Conservation (phyloP, 805 yeast genomes). For the Candida verbasci region DNA sequence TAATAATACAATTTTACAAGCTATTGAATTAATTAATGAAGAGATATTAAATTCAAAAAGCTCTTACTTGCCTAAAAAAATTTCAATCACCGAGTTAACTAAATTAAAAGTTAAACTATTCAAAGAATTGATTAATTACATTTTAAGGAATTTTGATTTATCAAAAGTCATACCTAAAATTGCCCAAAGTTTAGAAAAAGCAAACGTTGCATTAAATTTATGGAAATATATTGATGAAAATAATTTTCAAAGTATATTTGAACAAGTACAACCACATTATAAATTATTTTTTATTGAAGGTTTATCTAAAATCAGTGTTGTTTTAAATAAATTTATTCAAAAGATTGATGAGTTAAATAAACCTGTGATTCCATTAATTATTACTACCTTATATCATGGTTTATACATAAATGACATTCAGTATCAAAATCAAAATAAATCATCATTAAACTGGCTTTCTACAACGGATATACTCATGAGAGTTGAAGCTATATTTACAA, state of each 20-base stretch:
- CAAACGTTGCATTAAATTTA: constrained; percentile 43
- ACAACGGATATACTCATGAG: constrained; percentile 33
- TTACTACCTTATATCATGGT: constrained; percentile 25
- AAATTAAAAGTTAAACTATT: constrained; percentile 43
- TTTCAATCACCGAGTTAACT: constrained; percentile 49
- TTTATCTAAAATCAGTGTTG: constrained; percentile 19
- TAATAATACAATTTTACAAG: constrained; percentile 15
- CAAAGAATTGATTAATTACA: constrained; percentile 42
- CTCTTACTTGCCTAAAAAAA: constrained; percentile 49
- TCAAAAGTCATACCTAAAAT: constrained; percentile 35
- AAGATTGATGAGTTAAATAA: constrained; percentile 13
- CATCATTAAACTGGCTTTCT: constrained; percentile 56
- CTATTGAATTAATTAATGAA: constrained; percentile 46
- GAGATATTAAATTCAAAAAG: constrained; percentile 59
- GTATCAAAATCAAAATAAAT: constrained; percentile 30
- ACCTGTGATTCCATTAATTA: constrained; percentile 20
- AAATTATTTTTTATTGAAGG: constrained; percentile 25
- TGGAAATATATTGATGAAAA: constrained; percentile 23
- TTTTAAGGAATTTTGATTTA: constrained; percentile 41
- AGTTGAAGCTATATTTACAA: constrained; percentile 39
- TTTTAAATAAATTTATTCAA: constrained; percentile 25
- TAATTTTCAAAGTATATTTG: constrained; percentile 8
- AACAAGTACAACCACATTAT: constrained; percentile 5
- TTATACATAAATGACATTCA: constrained; percentile 36
- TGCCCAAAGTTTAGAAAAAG: constrained; percentile 28